A percentile compares a stretch with the other conserved stretches of the same genome.
These are phyloP conservation scores for Cystobasidium sp. DNA, from an alignment of 1,284 basidiomycete genomes.

Conservation along the genomic window DNA sequence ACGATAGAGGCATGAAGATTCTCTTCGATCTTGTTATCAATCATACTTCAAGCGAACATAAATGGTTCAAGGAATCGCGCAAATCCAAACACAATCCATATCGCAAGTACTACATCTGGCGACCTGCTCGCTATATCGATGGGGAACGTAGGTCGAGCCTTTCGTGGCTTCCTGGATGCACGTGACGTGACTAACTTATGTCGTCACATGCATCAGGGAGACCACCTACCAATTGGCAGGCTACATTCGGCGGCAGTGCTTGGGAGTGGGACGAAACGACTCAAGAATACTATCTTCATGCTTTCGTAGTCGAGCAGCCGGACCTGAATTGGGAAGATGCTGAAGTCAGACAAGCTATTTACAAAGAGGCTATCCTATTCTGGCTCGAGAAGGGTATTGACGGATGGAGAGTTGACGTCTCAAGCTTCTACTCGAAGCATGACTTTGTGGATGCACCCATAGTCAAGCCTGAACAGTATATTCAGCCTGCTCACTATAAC, in stretches of 20 bases:
- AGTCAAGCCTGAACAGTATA: conserved; percentile 58
- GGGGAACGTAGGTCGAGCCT: conserved; percentile 48
- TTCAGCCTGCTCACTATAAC: conserved; percentile 20
- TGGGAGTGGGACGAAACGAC: conserved; percentile 74
- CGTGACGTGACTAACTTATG: not conserved
- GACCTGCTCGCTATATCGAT: conserved; percentile 66
- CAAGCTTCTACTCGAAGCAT: conserved; percentile 60
- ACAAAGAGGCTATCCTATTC: conserved; percentile 62
- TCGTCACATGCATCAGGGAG: conserved; percentile 8
- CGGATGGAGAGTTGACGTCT: conserved; percentile 64
- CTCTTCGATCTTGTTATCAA: conserved; percentile 44
- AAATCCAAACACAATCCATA: conserved; percentile 66
- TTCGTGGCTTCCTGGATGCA: not conserved
- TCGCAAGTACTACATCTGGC: conserved; percentile 77
- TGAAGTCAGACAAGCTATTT: conserved; percentile 52
- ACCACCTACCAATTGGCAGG: conserved; percentile 38
- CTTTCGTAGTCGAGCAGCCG: conserved; percentile 72
- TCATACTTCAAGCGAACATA: conserved; percentile 61
- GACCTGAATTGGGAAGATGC: conserved; percentile 79
- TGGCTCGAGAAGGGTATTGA: conserved; percentile 76
- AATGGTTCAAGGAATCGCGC: conserved; percentile 74
- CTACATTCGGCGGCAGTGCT: conserved; percentile 64
- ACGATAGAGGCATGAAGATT: conserved; percentile 65
- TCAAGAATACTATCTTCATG: conserved; percentile 74
- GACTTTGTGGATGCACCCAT: conserved; percentile 69